Base-by-base conservation (phyloP, 768 basidiomycete genomes). In the Pholiota microspora region DNA sequence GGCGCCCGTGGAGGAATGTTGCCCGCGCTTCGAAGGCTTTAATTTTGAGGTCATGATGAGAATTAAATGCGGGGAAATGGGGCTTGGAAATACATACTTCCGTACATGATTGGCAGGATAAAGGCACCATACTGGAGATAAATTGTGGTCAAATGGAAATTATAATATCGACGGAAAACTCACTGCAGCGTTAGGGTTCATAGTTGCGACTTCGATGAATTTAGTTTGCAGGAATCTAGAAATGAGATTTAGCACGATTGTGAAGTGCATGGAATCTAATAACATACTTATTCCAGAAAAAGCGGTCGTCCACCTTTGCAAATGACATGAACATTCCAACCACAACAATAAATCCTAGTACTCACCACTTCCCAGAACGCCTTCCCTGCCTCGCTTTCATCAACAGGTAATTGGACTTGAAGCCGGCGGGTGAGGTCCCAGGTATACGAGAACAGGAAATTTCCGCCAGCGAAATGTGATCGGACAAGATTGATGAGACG, bases 251-350 rank as follows among this genome's bases (percentile, higher is more conserved):
- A 59, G 25, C 15, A 34, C 13, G 10, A 28, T 21, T 9, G 4
- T 42, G 7, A 8, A 42, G n/a, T 42, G 12, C 16, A 42, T 4
- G 21, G 12, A 25, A 12, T n/a, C 34, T 12, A 27, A 24, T 38
- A 49, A 46, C 8, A 45, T 54, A 89, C 83, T 84, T 90, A 71
- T 99, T 99, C 96, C 96, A 99, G 72, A 98, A 98, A 73, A 99
- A 99, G 58, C 95, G 81, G 65, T 97, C 94, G 60, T 99, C 97
- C 34, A 87, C 88, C 88, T 95, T 29, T 24, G n/a, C 50, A 38
- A n/a, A 34, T 15, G 31, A 18, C 28, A 52, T 44, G 4, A 16
- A 32, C 36, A 23, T 18, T 52, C 24, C 44, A 55, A 18, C 31
- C 36, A 8, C 18, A 24, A 18, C 13, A 24, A 31, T 46, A 23